These are phyloP conservation scores for Hyparrhenia diplandra DNA, from an alignment of 176 grass and related monocot genomes.

Conservation along the genomic window DNA sequence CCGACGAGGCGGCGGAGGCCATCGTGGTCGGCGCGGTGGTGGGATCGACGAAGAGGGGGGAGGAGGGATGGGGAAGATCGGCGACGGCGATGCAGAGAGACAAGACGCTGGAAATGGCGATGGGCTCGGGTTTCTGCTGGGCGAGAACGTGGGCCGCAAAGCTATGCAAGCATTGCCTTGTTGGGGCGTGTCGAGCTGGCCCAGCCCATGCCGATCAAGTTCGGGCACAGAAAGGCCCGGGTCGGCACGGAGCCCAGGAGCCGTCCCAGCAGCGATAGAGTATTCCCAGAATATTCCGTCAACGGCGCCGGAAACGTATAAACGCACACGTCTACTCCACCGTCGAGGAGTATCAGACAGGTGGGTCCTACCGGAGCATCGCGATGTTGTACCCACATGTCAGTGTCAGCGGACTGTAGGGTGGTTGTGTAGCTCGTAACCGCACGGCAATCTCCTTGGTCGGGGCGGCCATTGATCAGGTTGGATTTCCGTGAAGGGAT, in stretches of 20 bases:
- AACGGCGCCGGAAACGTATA: background rate
- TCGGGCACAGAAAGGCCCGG: background rate
- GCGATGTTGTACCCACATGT: background rate
- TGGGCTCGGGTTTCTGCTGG: background rate
- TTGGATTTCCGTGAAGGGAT: background rate
- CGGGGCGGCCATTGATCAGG: background rate
- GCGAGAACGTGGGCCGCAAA: background rate
- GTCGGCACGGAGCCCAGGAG: too few relatives aligned
- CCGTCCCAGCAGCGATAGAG: too few relatives aligned
- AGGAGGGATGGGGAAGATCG: background rate
- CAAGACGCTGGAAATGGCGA: slow-evolving; percentile 1
- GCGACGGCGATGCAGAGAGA: background rate
- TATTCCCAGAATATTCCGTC: slow-evolving; percentile 21
- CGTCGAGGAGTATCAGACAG: background rate
- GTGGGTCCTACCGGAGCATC: background rate
- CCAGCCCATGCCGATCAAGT: background rate
- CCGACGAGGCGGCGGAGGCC: slow-evolving; percentile 34
- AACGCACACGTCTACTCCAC: background rate
- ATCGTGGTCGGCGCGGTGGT: slow-evolving; percentile 21
- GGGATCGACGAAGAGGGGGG: background rate
- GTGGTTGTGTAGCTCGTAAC: background rate
- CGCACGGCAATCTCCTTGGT: background rate
- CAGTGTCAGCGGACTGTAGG: background rate
- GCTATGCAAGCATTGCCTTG: too few relatives aligned
- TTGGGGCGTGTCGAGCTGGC: background rate